These are phyloP conservation scores for Marchantia paleacea DNA, from an alignment of 225 moss, liverwort and hornwort genomes.

Conservation along the genomic window DNA sequence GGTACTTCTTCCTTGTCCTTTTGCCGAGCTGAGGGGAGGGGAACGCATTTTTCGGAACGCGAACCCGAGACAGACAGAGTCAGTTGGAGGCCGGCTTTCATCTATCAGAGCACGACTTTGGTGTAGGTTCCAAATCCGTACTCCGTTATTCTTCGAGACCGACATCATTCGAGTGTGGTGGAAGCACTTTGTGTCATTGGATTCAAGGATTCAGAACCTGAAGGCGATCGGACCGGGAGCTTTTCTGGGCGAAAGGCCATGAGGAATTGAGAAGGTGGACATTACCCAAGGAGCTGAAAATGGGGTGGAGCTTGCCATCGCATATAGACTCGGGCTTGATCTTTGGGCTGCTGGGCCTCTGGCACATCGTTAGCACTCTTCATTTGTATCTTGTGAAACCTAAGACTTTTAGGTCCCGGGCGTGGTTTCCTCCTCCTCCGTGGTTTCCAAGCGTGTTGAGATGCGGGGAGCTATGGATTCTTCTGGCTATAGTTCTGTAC, in stretches of 20 bases:
- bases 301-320: conserved; percentile 53
- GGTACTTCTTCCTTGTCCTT: too few relatives aligned
- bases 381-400: conserved; percentile 47
- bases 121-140: too few relatives aligned
- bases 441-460: conserved; percentile 19
- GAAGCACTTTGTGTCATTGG: too few relatives aligned
- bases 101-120: too few relatives aligned
- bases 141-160: too few relatives aligned
- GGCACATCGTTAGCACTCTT: conserved; percentile 70
- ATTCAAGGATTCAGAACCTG: too few relatives aligned
- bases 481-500: conserved; percentile 49
- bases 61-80: too few relatives aligned
- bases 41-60: too few relatives aligned
- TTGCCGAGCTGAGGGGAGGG: too few relatives aligned
- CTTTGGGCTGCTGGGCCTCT: conserved; percentile 60
- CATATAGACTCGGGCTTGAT: conserved; percentile 67
- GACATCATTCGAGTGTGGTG: too few relatives aligned
- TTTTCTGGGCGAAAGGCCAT: not conserved
- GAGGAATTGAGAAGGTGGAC: not conserved
- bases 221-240: too few relatives aligned
- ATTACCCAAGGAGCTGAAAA: not conserved
- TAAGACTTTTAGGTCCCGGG: conserved; percentile 41
- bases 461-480: conserved; percentile 69
- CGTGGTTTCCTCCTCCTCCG: conserved; percentile 62
- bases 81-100: too few relatives aligned